Conservation (phyloP, 306 rosid species). For the Sechiopsis laciniata region DNA sequence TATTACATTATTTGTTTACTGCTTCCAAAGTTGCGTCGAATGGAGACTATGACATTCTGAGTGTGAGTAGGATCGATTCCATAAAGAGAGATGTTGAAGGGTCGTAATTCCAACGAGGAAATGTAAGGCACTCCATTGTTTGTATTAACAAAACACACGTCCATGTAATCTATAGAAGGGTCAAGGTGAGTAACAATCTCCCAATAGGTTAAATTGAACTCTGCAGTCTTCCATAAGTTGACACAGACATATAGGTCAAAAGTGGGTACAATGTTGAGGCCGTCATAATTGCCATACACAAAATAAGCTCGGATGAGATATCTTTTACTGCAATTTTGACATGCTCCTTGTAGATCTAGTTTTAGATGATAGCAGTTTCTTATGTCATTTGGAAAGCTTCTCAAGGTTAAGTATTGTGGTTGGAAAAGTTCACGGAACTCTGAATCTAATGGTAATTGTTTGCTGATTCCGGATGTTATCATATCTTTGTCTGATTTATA, state of each 20-base stretch:
- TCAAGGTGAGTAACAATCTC: slow-evolving; percentile 26
- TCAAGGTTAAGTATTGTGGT: slow-evolving; percentile 4
- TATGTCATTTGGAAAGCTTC: slow-evolving; percentile 9
- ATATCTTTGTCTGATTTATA: slow-evolving; percentile 26
- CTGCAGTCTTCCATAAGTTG: slow-evolving; percentile 18
- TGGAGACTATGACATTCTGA: background rate
- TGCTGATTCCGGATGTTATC: slow-evolving; percentile 18
- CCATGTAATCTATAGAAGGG: background rate
- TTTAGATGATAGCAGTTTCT: background rate
- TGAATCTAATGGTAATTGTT: background rate
- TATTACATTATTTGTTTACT: background rate
- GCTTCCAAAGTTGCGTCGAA: background rate
- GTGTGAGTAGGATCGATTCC: background rate
- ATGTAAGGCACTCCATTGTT: slow-evolving; percentile 35
- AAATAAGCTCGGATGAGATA: slow-evolving; percentile 37
- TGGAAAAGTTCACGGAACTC: rapidly evolving
- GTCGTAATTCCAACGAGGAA: slow-evolving; percentile 36
- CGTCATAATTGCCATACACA: slow-evolving; percentile 35
- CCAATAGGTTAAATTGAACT: no score
- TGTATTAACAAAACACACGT: slow-evolving; percentile 37
- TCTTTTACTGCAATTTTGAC: background rate
- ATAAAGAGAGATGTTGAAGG: slow-evolving; percentile 20
- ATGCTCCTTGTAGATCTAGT: background rate
- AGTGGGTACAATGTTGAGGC: background rate
- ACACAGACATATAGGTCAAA: slow-evolving; percentile 36